These are phyloP conservation scores for Ceratobasidium sp. DNA, from an alignment of 1,284 basidiomycete species.

Conservation along the genomic window DNA sequence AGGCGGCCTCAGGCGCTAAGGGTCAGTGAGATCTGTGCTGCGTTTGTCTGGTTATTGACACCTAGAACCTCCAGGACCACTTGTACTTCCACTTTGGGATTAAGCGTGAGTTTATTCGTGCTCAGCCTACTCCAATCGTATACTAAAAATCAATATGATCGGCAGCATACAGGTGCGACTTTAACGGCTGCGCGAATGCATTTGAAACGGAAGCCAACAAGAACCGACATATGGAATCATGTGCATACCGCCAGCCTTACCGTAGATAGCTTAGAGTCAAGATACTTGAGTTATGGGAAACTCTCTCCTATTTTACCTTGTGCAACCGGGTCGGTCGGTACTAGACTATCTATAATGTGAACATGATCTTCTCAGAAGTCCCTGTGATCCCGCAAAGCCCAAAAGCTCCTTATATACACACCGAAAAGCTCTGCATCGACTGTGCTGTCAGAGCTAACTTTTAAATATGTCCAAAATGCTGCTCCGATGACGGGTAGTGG, in stretches of 20 bases:
- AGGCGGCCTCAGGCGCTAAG: slow-evolving; percentile 41
- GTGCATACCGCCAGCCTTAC: not conserved
- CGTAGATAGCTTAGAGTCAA: not conserved
- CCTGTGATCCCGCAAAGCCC: too few relatives aligned
- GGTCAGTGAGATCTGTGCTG: not conserved
- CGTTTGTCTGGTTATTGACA: not conserved
- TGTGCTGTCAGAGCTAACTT: too few relatives aligned
- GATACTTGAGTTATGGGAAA: not conserved
- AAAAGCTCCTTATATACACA: too few relatives aligned
- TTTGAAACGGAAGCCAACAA: slow-evolving; percentile 45
- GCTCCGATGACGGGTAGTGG: too few relatives aligned
- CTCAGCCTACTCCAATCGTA: too few relatives aligned
- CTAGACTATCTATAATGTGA: too few relatives aligned
- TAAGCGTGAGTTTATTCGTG: slow-evolving; percentile 29
- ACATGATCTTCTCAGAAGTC: too few relatives aligned
- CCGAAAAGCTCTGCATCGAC: too few relatives aligned
- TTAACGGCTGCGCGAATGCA: slow-evolving; percentile 17
- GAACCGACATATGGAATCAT: slow-evolving; percentile 38
- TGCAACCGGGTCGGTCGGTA: not conserved
- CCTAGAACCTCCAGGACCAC: slow-evolving; percentile 17
- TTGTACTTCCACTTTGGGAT: slow-evolving; percentile 41
- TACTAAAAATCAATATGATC: not conserved
- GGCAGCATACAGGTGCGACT: slow-evolving; percentile 34
- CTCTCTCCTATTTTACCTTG: not conserved
- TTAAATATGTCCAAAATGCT: too few relatives aligned